These are phyloP conservation scores for Colletotrichum sidae DNA, from an alignment of 2,329 filamentous ascomycete genomes.

Conservation along the genomic window DNA sequence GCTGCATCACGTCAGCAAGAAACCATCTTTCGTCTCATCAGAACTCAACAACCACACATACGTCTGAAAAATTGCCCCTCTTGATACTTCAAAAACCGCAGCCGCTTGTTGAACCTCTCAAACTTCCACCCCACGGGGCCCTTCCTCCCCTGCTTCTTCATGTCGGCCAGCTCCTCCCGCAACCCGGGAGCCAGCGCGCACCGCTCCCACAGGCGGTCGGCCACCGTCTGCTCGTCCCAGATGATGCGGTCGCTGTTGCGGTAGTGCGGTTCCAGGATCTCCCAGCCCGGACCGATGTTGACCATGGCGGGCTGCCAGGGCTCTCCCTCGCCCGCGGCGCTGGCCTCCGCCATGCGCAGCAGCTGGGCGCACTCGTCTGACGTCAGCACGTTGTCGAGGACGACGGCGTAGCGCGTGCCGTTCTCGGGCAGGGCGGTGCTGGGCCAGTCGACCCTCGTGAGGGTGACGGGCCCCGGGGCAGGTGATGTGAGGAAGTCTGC, in stretches of 20 bases:
- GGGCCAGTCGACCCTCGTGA: conserved; percentile 63
- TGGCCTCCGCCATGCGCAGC: conserved; percentile 61
- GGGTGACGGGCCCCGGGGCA: conserved; percentile 53
- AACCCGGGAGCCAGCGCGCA: conserved; percentile 59
- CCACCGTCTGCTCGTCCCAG: conserved; percentile 74
- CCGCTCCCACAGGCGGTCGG: conserved; percentile 71
- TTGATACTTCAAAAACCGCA: conserved; percentile 81
- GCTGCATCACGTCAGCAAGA: conserved; percentile 50
- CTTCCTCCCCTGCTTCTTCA: conserved; percentile 41
- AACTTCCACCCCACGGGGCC: conserved; percentile 52
- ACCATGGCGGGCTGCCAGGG: conserved; percentile 78
- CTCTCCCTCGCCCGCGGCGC: conserved; percentile 56
- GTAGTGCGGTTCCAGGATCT: conserved; percentile 67
- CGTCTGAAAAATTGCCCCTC: conserved; percentile 78
- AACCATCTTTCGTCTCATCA: neutral
- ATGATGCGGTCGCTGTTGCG: conserved; percentile 83
- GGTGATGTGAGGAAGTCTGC: conserved; percentile 56
- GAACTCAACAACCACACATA: conserved; percentile 45
- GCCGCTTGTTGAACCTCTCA: conserved; percentile 73
- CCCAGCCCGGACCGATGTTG: conserved; percentile 71
- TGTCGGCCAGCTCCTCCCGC: conserved; percentile 50
- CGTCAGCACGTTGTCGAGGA: conserved; percentile 70
- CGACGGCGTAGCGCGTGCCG: conserved; percentile 62
- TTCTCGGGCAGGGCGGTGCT: conserved; percentile 63
- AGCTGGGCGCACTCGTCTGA: conserved; percentile 69